Percentiles rank a stretch among this genome's conserved stretches.
These are phyloP conservation scores for Apiospora hydei DNA, from an alignment of 2,329 filamentous ascomycete species.

Conservation along the genomic window DNA sequence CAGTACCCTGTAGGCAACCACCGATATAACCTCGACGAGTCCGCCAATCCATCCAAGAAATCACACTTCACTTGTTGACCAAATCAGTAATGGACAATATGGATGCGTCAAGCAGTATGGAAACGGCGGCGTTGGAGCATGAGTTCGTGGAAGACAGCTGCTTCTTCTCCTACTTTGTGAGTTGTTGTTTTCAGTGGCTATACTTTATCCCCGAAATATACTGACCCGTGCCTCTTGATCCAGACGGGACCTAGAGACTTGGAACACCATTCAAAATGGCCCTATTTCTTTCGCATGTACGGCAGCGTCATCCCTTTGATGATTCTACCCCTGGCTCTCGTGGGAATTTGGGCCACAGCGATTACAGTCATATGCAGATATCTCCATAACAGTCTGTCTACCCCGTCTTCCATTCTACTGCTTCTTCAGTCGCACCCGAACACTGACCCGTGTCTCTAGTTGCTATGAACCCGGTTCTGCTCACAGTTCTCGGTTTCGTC, in stretches of 20 bases:
- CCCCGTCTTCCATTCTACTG: conserved; percentile 75
- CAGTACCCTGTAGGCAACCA: neutral
- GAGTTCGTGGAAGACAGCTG: neutral
- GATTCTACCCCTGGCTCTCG: conserved; percentile 71
- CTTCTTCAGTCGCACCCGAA: conserved; percentile 77
- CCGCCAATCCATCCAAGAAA: neutral
- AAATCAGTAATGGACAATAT: neutral
- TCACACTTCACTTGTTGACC: neutral
- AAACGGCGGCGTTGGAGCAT: neutral
- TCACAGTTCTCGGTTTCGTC: conserved; percentile 86
- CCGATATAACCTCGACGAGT: neutral
- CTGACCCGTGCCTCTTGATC: neutral
- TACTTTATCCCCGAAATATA: rapidly evolving
- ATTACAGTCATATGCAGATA: conserved; percentile 69
- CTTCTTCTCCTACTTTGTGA: conserved; percentile 2
- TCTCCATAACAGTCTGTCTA: conserved; percentile 79
- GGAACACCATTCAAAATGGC: conserved; percentile 77
- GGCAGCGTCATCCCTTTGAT: conserved; percentile 77
- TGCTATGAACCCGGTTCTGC: conserved; percentile 71
- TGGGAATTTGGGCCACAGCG: conserved; percentile 70
- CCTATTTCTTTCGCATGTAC: conserved; percentile 78
- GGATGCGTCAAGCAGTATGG: neutral
- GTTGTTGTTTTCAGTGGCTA: neutral
- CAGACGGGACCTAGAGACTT: conserved; percentile 30
- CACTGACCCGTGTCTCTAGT: conserved; percentile 47